phyloP scores from a whole-genome alignment of 106 monocot species.

The Dendrobium huoshanense region DNA sequence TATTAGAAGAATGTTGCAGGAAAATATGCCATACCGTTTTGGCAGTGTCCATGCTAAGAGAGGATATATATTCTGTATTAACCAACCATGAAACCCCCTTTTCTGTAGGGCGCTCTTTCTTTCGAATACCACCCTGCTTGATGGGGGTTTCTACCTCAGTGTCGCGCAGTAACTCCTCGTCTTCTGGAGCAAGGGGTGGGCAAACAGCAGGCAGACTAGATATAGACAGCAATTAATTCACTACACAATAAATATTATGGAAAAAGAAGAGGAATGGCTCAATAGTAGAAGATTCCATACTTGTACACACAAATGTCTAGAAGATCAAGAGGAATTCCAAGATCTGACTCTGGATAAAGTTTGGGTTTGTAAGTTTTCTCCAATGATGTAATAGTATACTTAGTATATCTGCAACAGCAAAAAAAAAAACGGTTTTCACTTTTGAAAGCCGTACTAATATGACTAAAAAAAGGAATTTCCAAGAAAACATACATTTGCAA shows the following conservation, averaged over 20 bases:
- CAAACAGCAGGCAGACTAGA: slow-evolving; percentile 42
- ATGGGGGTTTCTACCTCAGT: slow-evolving; percentile 69
- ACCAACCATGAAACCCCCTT: slow-evolving; percentile 94
- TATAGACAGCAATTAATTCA: slow-evolving; percentile 1
- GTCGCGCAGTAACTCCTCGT: slow-evolving; percentile 80
- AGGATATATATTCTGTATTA: slow-evolving; percentile 95
- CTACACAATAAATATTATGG: not conserved
- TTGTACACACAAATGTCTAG: slow-evolving; percentile 86
- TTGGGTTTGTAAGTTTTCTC: slow-evolving; percentile 86
- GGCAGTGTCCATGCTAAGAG: slow-evolving; percentile 73
- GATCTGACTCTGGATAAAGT: slow-evolving; percentile 74
- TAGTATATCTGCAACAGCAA: slow-evolving; percentile 52
- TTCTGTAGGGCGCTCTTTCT: slow-evolving; percentile 84
- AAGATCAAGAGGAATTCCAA: slow-evolving; percentile 95
- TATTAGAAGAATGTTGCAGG: not conserved
- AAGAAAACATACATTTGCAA: not conserved
- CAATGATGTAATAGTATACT: slow-evolving; percentile 71
- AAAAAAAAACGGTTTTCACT: not conserved
- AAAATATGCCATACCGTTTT: slow-evolving; percentile 52
- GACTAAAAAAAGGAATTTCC: not conserved
- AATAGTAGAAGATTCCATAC: slow-evolving; percentile 32
- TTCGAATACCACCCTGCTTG: slow-evolving; percentile 80
- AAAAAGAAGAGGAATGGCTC: not conserved
- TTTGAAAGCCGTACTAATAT: not conserved
- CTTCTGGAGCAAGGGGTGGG: slow-evolving; percentile 66